phyloP scores from a whole-genome alignment of 2,329 filamentous ascomycete genomes.

The Chrysoporthe austroafricana region DNA sequence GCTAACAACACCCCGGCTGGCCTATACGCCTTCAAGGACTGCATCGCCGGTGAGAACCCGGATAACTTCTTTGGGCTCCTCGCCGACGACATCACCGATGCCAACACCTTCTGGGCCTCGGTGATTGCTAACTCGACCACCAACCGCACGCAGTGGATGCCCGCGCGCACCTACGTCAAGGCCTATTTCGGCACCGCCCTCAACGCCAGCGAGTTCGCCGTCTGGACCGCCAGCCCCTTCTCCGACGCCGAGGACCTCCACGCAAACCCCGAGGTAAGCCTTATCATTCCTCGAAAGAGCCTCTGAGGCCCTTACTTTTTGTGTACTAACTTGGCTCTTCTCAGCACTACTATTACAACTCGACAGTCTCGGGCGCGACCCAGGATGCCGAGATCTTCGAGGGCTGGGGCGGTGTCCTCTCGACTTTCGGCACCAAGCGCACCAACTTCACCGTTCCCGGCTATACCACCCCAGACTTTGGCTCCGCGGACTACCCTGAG shows the following conservation, averaged over 20 bases:
- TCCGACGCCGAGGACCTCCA: conserved; percentile 11
- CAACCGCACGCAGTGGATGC: conserved; percentile 9
- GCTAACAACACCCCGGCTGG: conserved; percentile 11
- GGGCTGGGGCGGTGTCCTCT: conserved; percentile 16
- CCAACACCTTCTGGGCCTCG: conserved; percentile 37
- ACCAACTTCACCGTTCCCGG: conserved; percentile 37
- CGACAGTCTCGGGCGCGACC: not conserved
- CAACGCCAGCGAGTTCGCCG: conserved; percentile 9
- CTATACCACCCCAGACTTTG: conserved; percentile 41
- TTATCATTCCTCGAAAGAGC: not conserved
- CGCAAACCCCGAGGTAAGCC: conserved; percentile 7
- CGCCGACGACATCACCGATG: conserved; percentile 36
- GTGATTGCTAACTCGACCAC: conserved; percentile 26
- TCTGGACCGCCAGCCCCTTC: conserved; percentile 13
- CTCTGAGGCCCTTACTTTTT: too few species aligned
- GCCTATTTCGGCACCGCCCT: conserved; percentile 8
- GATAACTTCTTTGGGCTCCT: conserved; percentile 25
- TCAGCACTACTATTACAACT: conserved; percentile 9
- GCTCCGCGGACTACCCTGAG: conserved; percentile 31
- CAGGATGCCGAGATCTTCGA: conserved; percentile 35
- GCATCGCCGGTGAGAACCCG: conserved; percentile 4
- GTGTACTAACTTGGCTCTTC: not conserved
- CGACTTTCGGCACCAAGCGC: conserved; percentile 7
- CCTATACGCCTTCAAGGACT: conserved; percentile 14
- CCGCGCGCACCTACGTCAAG: conserved; percentile 15